Conservation (phyloP, 2,329 filamentous ascomycete genomes). For the Colletotrichum brevisporum region DNA sequence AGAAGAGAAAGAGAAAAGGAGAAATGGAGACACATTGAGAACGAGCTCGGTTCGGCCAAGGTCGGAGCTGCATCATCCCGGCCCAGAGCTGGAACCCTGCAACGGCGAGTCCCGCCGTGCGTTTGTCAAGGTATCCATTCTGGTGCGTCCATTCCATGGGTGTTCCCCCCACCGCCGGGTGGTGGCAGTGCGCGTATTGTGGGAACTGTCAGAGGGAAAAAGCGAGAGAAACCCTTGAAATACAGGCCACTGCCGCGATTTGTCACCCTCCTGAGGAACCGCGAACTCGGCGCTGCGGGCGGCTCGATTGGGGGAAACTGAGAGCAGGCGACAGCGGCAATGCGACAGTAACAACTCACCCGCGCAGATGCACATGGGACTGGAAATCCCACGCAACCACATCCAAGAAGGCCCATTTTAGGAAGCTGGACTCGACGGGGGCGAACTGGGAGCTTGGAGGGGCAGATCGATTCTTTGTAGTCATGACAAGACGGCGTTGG, state of each 20-base stretch:
- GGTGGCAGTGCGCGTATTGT: background rate
- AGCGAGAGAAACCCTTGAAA: background rate
- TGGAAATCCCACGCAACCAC: too few species aligned
- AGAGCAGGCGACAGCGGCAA: background rate
- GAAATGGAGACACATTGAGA: background rate
- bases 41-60: background rate
- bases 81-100: background rate
- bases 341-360: background rate
- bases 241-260: background rate
- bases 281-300: background rate
- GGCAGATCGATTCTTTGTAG: conserved; percentile 1
- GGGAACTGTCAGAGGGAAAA: background rate
- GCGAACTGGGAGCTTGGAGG: background rate
- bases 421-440: background rate
- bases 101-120: background rate
- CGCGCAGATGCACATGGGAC: background rate
- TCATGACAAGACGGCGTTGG: background rate
- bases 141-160: background rate
- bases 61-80: background rate
- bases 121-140: background rate
- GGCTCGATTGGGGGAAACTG: background rate
- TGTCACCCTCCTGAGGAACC: background rate
- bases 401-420: background rate
- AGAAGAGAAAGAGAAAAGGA: background rate
- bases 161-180: too few species aligned